Evolutionary conservation across 345 rosid genomes (phyloP).

Genomic region (Rhodamnia rubescens): DNA sequence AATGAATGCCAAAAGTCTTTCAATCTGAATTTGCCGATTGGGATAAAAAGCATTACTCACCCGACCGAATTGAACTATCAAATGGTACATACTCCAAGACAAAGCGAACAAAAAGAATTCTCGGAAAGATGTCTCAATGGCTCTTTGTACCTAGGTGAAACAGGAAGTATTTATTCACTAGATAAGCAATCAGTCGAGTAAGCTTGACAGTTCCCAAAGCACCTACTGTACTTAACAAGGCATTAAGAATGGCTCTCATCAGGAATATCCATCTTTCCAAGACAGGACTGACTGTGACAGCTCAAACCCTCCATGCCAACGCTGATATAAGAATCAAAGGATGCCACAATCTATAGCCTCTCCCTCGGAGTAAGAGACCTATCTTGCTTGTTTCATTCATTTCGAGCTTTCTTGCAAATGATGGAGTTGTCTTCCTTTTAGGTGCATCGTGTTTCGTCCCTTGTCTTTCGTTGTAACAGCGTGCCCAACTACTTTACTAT

Average conservation of each 20-base stretch:
- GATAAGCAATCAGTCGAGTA: background rate
- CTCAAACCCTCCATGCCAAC: background rate
- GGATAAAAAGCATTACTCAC: too few species aligned
- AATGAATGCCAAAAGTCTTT: too few species aligned
- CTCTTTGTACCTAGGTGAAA: too few species aligned
- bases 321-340: background rate
- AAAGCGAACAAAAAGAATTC: too few species aligned
- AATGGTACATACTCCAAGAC: too few species aligned
- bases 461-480: background rate
- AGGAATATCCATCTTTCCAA: background rate
- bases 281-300: background rate
- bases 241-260: background rate
- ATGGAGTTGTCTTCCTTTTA: background rate
- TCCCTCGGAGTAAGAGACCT: background rate
- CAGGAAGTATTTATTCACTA: background rate
- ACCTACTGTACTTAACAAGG: background rate
- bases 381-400: background rate
- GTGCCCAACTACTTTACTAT: background rate
- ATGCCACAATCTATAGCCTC: background rate
- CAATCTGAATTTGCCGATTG: too few species aligned
- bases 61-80: too few species aligned
- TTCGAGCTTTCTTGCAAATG: background rate
- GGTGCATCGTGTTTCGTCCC: background rate
- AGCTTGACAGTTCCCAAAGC: background rate
- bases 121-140: too few species aligned